Base-by-base conservation (phyloP, 768 basidiomycete species). In the Suillus variegatus region DNA sequence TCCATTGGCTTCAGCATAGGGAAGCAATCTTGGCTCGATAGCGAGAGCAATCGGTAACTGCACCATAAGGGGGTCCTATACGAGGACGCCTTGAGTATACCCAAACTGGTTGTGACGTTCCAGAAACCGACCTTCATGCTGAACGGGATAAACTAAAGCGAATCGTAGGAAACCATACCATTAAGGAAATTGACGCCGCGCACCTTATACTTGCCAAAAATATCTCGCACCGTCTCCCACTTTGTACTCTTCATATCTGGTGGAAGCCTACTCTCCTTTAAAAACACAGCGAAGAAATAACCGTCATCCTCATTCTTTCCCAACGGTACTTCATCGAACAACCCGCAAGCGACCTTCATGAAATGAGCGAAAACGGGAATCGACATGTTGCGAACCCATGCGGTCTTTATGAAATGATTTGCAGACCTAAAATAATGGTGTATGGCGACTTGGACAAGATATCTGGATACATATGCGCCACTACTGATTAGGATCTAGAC, bases 231-330 rank as follows among this genome's bases (percentile, higher is more conserved):
- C 43, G 79, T 82, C 68, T 91, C 89, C 86, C 87, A 89, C 57
- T 81, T 83, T 14, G 87, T 82, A 35, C 79, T 79, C 73, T 87
- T 87, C 71, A 84, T 72, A 58, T 86, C 81, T n/a, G 82, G 71
- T n/a, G 87, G 86, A 62, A 85, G 81, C 73, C 87, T 82, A 70
- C 86, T 88, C 76, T 92, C 88, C 73, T 89, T 90, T 60, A 93
- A 79, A 71, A 92, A 90, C 3, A 79, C 79, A 28, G 80, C 74
- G 70, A 93, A 90, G 41, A 89, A 77, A 41, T 82, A 81, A 1
- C 91, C 90, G 67, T 93, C 92, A 72, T 93, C 91, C 69, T 92
- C 90, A 56, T 84, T 85, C 82, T 92, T 92, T 67, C 82, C 85
- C 36, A 82, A 78, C 28, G 90, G 89, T 68, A 93, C 87, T 61